phyloP scores from a whole-genome alignment of 2,329 filamentous ascomycete genomes.

The Amauroascus verrucosus region DNA sequence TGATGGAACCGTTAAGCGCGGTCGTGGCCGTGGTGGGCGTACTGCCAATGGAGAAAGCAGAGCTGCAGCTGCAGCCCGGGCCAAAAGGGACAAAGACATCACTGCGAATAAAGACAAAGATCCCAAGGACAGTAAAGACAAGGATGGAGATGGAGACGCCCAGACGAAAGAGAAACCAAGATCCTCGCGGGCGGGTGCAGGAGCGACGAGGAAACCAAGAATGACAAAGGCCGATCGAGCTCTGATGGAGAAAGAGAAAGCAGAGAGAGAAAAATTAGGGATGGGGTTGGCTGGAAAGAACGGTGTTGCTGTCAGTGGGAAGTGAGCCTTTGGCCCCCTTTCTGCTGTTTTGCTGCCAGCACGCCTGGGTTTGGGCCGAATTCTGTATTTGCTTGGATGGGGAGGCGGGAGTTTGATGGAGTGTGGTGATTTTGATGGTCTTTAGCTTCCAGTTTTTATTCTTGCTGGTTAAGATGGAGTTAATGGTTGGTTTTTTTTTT shows the following conservation, averaged over 20 bases:
- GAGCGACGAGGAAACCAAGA: constrained; percentile 14
- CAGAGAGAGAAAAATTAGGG: constrained; percentile 16
- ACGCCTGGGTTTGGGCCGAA: no score
- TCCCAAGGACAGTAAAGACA: constrained; percentile 3
- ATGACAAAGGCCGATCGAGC: constrained; percentile 17
- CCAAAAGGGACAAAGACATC: not conserved
- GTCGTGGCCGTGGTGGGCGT: constrained; percentile 45
- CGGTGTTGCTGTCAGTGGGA: not conserved
- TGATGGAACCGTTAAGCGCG: constrained; percentile 59
- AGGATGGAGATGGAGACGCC: not conserved
- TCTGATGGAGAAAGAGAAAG: constrained; percentile 17
- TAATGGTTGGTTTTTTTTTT: not conserved
- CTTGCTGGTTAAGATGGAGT: not conserved
- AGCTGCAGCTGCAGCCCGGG: constrained; percentile 5
- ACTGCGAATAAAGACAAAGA: constrained; percentile 2
- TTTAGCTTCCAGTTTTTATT: not conserved
- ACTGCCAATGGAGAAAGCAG: constrained; percentile 16
- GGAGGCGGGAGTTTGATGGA: not conserved
- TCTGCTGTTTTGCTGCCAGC: not conserved
- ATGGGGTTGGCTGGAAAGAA: constrained; percentile 13
- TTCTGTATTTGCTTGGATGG: not conserved
- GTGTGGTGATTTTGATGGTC: not conserved
- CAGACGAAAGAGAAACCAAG: not conserved
- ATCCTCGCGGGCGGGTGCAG: not conserved
- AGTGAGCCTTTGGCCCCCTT: not conserved